Evolutionary conservation across 1,139 yeast species (phyloP).

Genomic region (Nakaseomyces uthaithaninus): DNA sequence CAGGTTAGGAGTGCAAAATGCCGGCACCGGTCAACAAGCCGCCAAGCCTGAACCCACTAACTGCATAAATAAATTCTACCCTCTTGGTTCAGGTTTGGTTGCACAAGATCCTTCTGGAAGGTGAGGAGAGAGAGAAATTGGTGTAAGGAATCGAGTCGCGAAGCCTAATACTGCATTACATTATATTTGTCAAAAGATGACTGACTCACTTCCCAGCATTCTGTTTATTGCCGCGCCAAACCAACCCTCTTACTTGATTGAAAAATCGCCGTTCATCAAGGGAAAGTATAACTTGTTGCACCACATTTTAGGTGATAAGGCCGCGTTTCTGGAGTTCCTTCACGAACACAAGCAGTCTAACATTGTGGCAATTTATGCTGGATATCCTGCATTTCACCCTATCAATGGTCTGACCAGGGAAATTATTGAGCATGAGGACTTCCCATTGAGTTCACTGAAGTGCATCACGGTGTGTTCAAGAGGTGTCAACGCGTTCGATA

Average conservation of each 20-base stretch:
- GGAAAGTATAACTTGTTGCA: constrained; percentile 14
- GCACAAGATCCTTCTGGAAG: no score
- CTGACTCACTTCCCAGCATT: constrained; percentile 9
- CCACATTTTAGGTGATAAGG: constrained; percentile 15
- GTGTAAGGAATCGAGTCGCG: no score
- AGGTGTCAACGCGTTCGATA: constrained; percentile 27
- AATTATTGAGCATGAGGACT: constrained; percentile 19
- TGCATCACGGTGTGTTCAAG: constrained; percentile 28
- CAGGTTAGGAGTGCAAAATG: no score
- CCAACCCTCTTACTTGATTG: constrained; percentile 11
- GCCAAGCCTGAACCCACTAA: no score
- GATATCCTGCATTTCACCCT: constrained; percentile 26
- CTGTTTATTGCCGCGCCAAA: constrained; percentile 21
- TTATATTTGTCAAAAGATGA: no score
- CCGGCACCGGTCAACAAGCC: no score
- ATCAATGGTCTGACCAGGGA: constrained; percentile 27
- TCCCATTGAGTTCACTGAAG: constrained; percentile 19
- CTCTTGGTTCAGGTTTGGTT: no score
- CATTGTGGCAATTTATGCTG: constrained; percentile 27
- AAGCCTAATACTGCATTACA: no score
- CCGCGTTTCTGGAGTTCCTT: constrained; percentile 18
- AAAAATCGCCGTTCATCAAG: constrained; percentile 11
- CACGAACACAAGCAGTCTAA: constrained; percentile 14
- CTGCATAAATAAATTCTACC: no score
- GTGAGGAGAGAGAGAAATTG: no score